phyloP scores from a whole-genome alignment of 148 eudicot genomes.

The Rhododendron williamsianum region DNA sequence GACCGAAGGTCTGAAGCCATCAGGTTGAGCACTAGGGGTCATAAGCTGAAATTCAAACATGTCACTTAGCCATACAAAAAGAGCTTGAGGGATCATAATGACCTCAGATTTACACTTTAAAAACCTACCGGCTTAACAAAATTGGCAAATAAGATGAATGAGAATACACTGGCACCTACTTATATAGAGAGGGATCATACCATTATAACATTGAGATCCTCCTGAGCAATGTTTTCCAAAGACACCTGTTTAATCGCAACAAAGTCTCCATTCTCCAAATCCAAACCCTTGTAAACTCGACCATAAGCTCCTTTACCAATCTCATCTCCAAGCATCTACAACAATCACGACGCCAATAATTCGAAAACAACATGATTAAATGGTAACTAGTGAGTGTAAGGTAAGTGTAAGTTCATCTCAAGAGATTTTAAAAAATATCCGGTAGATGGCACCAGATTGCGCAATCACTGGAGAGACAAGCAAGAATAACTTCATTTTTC shows the following conservation, averaged over 20 bases:
- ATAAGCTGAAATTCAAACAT: neutral
- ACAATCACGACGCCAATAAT: neutral
- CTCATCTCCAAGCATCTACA: slow-evolving; percentile 96
- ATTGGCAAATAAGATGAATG: neutral
- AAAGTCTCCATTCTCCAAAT: slow-evolving; percentile 98
- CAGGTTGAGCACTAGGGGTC: neutral
- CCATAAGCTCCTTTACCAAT: slow-evolving; percentile 99
- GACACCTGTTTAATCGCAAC: slow-evolving; percentile 99
- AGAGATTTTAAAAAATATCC: no score
- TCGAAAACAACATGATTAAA: neutral
- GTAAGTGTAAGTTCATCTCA: neutral
- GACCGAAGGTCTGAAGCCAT: neutral
- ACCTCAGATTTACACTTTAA: neutral
- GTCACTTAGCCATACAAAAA: neutral
- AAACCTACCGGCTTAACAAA: neutral
- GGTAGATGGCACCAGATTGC: neutral
- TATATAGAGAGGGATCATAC: slow-evolving; percentile 27
- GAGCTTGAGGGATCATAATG: neutral
- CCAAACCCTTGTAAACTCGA: slow-evolving; percentile 98
- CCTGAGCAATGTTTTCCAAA: slow-evolving; percentile 93
- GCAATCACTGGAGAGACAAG: neutral
- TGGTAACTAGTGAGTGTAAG: neutral
- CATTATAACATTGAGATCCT: slow-evolving; percentile 94
- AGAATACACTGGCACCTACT: neutral
- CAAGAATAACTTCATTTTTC: neutral